A percentile compares a stretch with the other conserved stretches of the same genome.
Evolutionary conservation across 805 yeast species (phyloP).

Genomic region (Yarrowia alimentaria): DNA sequence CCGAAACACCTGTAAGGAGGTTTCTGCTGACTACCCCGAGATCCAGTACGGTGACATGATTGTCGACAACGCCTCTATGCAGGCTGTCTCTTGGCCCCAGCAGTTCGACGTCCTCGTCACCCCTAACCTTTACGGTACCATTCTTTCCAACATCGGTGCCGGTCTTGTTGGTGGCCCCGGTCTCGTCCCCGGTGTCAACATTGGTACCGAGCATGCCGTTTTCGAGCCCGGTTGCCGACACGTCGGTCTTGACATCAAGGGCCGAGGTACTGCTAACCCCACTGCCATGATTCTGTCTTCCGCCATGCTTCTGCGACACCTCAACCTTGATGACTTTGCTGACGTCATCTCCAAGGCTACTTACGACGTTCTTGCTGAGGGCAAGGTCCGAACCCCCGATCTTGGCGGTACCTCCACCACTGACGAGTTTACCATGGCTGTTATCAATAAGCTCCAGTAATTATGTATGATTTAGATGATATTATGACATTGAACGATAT

Average conservation of each 20-base stretch:
- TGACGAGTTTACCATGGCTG: slow-evolving; percentile 91
- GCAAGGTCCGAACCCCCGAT: slow-evolving; percentile 80
- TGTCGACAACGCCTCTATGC: slow-evolving; percentile 99
- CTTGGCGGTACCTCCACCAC: slow-evolving; percentile 89
- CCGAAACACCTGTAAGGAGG: slow-evolving; percentile 86
- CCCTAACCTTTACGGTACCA: slow-evolving; percentile 97
- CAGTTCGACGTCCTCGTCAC: slow-evolving; percentile 97
- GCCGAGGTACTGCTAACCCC: slow-evolving; percentile 94
- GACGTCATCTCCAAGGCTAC: slow-evolving; percentile 87
- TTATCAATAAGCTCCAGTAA: slow-evolving; percentile 63
- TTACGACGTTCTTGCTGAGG: slow-evolving; percentile 84
- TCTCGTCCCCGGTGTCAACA: slow-evolving; percentile 96
- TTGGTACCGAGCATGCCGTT: slow-evolving; percentile 95
- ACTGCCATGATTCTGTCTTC: slow-evolving; percentile 95
- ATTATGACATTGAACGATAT: slow-evolving; percentile 28
- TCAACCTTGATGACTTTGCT: slow-evolving; percentile 82
- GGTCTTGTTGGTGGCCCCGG: slow-evolving; percentile 98
- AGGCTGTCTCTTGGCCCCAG: slow-evolving; percentile 96
- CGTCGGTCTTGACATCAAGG: slow-evolving; percentile 95
- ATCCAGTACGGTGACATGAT: slow-evolving; percentile 85
- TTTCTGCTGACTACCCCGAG: slow-evolving; percentile 81
- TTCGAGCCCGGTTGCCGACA: slow-evolving; percentile 99
- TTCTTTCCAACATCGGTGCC: slow-evolving; percentile 96
- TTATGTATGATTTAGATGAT: slow-evolving; percentile 30
- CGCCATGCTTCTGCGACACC: slow-evolving; percentile 88